Evolutionary conservation across 2,329 filamentous ascomycete genomes (phyloP).

Genomic region (Cryphonectria naterciae): DNA sequence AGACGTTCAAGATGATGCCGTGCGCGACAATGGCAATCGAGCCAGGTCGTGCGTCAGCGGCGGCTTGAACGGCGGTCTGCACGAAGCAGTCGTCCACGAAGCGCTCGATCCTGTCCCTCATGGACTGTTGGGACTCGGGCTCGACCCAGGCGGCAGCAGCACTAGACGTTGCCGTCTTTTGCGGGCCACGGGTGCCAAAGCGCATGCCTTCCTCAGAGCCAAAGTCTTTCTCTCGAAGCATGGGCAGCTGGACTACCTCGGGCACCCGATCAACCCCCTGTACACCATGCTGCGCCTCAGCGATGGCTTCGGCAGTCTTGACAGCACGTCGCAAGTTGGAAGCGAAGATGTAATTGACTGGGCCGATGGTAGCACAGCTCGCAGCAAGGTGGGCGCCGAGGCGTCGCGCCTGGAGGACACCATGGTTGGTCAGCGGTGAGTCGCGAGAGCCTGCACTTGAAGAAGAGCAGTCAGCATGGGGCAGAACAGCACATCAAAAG

Average conservation of each 20-base stretch:
- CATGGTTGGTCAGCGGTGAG: conserved; percentile 80
- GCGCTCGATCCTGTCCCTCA: conserved; percentile 64
- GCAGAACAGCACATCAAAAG: conserved; percentile 29
- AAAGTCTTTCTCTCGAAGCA: conserved; percentile 75
- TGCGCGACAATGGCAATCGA: conserved; percentile 76
- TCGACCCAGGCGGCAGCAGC: conserved; percentile 27
- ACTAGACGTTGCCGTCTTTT: conserved; percentile 32
- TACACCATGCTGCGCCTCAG: conserved; percentile 52
- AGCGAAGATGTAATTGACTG: conserved; percentile 70
- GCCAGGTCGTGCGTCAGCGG: conserved; percentile 35
- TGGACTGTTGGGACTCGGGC: conserved; percentile 68
- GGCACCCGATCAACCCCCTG: conserved; percentile 8
- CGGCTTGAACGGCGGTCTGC: conserved; percentile 17
- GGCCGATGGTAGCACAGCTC: conserved; percentile 34
- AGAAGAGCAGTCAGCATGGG: conserved; percentile 53
- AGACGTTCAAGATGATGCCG: conserved; percentile 74
- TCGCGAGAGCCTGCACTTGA: conserved; percentile 75
- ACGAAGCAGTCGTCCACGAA: conserved; percentile 71
- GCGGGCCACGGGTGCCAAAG: conserved; percentile 46
- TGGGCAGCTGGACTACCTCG: conserved; percentile 44
- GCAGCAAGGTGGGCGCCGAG: conserved; percentile 66
- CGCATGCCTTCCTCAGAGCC: conserved; percentile 70
- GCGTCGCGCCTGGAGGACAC: conserved; percentile 75
- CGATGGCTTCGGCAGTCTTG: conserved; percentile 71
- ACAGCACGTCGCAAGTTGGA: conserved; percentile 77